A percentile compares a stretch with the other conserved stretches of the same genome.
Evolutionary conservation across 1,284 basidiomycete genomes (phyloP).

Genomic region (Naganishia sp.): DNA sequence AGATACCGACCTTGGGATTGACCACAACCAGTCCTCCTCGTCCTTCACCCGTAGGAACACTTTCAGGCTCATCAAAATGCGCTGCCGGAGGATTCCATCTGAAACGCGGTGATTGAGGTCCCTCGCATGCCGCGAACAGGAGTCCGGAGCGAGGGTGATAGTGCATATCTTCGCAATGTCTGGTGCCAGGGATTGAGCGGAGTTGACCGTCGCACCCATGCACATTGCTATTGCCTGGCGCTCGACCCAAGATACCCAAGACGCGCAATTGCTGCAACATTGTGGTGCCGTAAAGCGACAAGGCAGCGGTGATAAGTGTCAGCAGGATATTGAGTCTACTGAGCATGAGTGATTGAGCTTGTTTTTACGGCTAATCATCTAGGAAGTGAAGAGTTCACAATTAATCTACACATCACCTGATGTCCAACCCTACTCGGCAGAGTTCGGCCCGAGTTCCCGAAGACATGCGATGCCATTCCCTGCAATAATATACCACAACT

Average conservation of each 20-base stretch:
- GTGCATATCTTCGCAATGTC: conserved; percentile 36
- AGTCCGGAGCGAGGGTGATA: conserved; percentile 27
- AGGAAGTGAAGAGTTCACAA: no score
- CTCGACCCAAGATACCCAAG: conserved; percentile 5
- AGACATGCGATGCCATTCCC: no score
- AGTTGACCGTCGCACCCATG: conserved; percentile 7
- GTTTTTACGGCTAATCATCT: no score
- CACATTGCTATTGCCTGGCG: neutral
- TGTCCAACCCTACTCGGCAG: no score
- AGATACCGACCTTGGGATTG: conserved; percentile 41
- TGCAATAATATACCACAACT: no score
- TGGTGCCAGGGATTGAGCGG: conserved; percentile 11
- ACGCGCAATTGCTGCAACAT: conserved; percentile 9
- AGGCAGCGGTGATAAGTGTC: neutral
- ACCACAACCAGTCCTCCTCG: conserved; percentile 32
- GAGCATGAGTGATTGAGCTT: no score
- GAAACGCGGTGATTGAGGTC: conserved; percentile 9
- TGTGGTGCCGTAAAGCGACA: neutral
- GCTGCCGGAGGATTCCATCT: conserved; percentile 41
- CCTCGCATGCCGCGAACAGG: conserved; percentile 34
- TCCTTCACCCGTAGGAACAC: neutral
- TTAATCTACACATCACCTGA: no score
- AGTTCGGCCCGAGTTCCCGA: no score
- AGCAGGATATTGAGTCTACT: neutral
- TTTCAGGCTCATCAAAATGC: conserved; percentile 28